A percentile compares a stretch with the other conserved stretches of the same genome.
phyloP scores from a whole-genome alignment of 2,329 filamentous ascomycete genomes.

The Emydomyces testavorans region DNA sequence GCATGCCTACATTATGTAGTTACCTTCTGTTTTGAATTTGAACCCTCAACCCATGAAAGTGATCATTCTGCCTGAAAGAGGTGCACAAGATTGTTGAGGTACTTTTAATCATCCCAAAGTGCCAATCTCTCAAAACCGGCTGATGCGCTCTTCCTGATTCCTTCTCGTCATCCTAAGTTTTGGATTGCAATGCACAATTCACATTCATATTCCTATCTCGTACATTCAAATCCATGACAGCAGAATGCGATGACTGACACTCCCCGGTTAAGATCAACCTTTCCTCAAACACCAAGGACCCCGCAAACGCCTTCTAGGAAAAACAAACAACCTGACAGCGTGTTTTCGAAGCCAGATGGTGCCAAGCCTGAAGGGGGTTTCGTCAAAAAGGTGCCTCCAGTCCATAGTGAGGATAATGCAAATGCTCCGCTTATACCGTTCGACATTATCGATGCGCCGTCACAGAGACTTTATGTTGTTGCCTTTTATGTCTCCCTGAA shows the following conservation, averaged over 20 bases:
- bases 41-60: too few species aligned
- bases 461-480: conserved; percentile 76
- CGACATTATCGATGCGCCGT: conserved; percentile 73
- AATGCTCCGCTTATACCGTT: conserved; percentile 62
- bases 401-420: conserved; percentile 12
- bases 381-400: background rate
- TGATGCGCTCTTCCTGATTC: too few species aligned
- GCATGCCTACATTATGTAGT: too few species aligned
- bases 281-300: conserved; percentile 61
- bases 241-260: conserved; percentile 69
- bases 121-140: background rate
- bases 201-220: background rate
- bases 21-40: too few species aligned
- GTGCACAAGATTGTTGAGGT: too few species aligned
- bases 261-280: conserved; percentile 71
- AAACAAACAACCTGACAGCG: background rate
- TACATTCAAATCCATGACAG: background rate
- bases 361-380: background rate
- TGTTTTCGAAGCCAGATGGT: background rate
- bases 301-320: background rate
- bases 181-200: background rate
- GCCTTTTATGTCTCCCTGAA: conserved; percentile 65
- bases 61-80: background rate
- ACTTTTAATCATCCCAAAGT: too few species aligned
- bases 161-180: too few species aligned